Percentiles rank a stretch among this genome's conserved stretches.
phyloP scores from a whole-genome alignment of 345 rosid species.

The Aquilaria yunnanensis region DNA sequence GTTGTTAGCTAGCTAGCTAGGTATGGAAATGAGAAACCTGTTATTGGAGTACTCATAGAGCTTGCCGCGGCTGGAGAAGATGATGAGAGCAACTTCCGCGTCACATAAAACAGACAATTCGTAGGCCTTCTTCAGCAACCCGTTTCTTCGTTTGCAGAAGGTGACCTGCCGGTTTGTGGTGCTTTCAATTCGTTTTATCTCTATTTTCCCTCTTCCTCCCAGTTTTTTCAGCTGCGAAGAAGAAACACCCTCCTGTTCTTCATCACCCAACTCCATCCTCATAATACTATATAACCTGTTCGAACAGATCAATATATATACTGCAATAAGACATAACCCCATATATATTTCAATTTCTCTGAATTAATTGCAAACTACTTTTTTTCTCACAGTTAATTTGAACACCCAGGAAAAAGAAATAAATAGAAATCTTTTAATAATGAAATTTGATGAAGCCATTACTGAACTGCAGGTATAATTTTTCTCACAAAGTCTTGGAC shows the following conservation, averaged over 20 bases:
- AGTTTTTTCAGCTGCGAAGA: conserved; percentile 34
- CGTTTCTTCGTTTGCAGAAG: conserved; percentile 82
- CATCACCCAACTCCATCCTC: conserved; percentile 43
- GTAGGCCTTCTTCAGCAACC: conserved; percentile 82
- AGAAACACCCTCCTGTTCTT: conserved; percentile 34
- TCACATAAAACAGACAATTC: conserved; percentile 81
- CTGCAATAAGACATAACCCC: too few species aligned
- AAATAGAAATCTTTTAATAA: too few species aligned
- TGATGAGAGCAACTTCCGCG: conserved; percentile 72
- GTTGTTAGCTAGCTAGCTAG: too few species aligned
- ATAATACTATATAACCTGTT: too few species aligned
- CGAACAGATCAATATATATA: too few species aligned
- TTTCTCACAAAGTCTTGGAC: too few species aligned
- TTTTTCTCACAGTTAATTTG: too few species aligned
- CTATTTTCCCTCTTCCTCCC: conserved; percentile 72
- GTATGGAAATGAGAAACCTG: conserved; percentile 33
- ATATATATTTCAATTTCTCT: too few species aligned
- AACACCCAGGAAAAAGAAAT: too few species aligned
- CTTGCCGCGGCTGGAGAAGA: conserved; percentile 88
- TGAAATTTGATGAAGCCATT: too few species aligned
- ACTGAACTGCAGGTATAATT: too few species aligned
- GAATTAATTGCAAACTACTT: too few species aligned
- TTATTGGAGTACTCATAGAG: conserved; percentile 82
- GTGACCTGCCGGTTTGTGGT: conserved; percentile 81
- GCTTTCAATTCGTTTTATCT: conserved; percentile 78